phyloP scores from a whole-genome alignment of 768 basidiomycete species.

The Chiua virens region DNA sequence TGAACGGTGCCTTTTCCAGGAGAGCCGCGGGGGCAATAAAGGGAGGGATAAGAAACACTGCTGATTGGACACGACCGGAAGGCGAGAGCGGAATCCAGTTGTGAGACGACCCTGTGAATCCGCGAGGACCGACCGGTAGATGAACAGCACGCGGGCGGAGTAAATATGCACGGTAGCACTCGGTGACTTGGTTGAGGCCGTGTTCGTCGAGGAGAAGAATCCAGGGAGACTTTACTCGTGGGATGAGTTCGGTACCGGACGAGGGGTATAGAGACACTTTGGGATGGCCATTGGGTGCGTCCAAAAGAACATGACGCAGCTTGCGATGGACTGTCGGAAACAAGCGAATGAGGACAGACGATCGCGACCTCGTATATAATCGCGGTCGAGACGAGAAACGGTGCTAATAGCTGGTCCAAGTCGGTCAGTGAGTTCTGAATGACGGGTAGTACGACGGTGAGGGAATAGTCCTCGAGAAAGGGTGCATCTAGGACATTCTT shows the following conservation, averaged over 20 bases:
- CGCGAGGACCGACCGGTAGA: constrained; percentile 45
- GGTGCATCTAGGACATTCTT: not conserved
- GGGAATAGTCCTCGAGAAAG: constrained; percentile 29
- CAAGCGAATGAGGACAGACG: constrained; percentile 41
- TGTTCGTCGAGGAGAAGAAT: constrained; percentile 51
- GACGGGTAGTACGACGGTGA: constrained; percentile 54
- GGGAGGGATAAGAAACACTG: constrained; percentile 59
- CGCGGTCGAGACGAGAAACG: constrained; percentile 37
- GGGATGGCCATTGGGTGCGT: constrained; percentile 33
- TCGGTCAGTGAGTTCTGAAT: constrained; percentile 32
- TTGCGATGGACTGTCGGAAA: constrained; percentile 34
- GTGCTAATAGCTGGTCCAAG: constrained; percentile 36
- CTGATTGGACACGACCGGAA: constrained; percentile 35
- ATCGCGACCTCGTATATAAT: constrained; percentile 48
- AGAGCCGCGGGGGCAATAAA: constrained; percentile 45
- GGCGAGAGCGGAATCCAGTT: constrained; percentile 35
- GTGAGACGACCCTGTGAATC: constrained; percentile 23
- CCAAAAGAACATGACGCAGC: constrained; percentile 36
- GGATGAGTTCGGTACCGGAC: constrained; percentile 27
- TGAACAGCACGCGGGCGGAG: constrained; percentile 38
- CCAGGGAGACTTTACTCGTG: constrained; percentile 46
- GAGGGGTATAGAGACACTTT: constrained; percentile 44
- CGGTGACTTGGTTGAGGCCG: constrained; percentile 39
- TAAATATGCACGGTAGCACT: constrained; percentile 38
- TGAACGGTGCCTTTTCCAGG: constrained; percentile 19